Evolutionary conservation across 768 basidiomycete species (phyloP).

Genomic region (Pulveroboletus sp.): DNA sequence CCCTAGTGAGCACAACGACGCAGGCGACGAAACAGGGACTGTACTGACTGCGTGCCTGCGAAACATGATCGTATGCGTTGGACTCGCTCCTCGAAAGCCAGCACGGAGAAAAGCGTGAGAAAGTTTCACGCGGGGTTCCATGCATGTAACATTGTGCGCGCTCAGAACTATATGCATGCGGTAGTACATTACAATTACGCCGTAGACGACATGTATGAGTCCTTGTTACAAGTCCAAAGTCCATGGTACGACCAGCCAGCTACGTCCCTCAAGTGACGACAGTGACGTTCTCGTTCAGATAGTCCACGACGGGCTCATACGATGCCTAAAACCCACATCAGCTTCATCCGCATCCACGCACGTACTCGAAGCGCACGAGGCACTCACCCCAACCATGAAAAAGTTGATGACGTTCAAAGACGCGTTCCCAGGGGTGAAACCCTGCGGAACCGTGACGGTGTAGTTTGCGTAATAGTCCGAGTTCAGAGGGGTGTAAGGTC

Average conservation of each 20-base stretch:
- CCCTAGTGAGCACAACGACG: neutral
- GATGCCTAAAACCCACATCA: constrained; percentile 5
- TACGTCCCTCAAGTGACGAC: constrained; percentile 1
- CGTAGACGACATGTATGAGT: neutral
- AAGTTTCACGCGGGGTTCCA: neutral
- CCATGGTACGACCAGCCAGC: neutral
- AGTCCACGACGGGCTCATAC: constrained; percentile 14
- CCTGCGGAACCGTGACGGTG: constrained; percentile 27
- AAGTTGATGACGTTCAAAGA: constrained; percentile 36
- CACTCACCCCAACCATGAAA: constrained; percentile 38
- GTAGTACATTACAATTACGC: neutral
- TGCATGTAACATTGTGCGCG: too few relatives aligned
- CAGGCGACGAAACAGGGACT: neutral
- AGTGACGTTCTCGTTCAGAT: constrained; percentile 19
- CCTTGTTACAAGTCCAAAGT: neutral
- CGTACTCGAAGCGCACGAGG: neutral
- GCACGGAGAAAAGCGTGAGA: constrained; percentile 18
- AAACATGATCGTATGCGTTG: constrained; percentile 14
- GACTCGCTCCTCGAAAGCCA: neutral
- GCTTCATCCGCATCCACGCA: neutral
- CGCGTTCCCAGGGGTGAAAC: constrained; percentile 25
- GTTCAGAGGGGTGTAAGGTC: constrained; percentile 25
- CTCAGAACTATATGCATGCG: too few relatives aligned
- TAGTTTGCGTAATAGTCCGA: constrained; percentile 28
- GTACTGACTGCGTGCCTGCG: constrained; percentile 22